phyloP scores from a whole-genome alignment of 768 basidiomycete genomes.

The Tulasnella sp. region DNA sequence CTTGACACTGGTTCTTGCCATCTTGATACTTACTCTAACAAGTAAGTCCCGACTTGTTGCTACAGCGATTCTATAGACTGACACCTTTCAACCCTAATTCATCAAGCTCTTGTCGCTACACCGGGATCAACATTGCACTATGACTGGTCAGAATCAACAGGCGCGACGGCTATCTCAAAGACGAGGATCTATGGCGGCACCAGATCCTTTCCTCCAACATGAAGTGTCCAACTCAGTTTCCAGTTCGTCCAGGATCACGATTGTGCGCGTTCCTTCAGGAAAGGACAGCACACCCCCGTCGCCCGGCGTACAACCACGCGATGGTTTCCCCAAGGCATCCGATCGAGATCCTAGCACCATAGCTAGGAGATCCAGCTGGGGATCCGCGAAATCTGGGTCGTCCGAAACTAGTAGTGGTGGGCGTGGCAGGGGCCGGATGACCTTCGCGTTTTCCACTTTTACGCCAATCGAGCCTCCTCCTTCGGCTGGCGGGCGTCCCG shows the following conservation, averaged over 20 bases:
- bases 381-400: conserved; percentile 30
- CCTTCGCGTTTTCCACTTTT: conserved; percentile 63
- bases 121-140: no score
- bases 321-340: conserved; percentile 14
- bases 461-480: conserved; percentile 23
- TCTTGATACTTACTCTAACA: no score
- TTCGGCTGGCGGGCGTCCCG: conserved; percentile 11
- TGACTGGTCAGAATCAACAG: neutral
- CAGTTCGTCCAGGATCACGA: conserved; percentile 36
- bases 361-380: conserved; percentile 13
- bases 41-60: no score
- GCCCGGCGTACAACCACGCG: neutral
- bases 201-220: conserved; percentile 57
- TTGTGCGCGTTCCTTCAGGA: conserved; percentile 48
- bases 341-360: conserved; percentile 9
- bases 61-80: no score
- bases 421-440: conserved; percentile 32
- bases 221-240: conserved; percentile 28
- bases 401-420: conserved; percentile 25
- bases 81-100: no score
- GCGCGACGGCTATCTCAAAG: conserved; percentile 26
- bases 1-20: no score
- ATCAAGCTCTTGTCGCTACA: no score
- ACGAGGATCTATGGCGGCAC: conserved; percentile 57
- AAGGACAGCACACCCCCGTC: conserved; percentile 8